Conservation (phyloP, 176 grass and related monocot species). For the Cymbopogon citratus region DNA sequence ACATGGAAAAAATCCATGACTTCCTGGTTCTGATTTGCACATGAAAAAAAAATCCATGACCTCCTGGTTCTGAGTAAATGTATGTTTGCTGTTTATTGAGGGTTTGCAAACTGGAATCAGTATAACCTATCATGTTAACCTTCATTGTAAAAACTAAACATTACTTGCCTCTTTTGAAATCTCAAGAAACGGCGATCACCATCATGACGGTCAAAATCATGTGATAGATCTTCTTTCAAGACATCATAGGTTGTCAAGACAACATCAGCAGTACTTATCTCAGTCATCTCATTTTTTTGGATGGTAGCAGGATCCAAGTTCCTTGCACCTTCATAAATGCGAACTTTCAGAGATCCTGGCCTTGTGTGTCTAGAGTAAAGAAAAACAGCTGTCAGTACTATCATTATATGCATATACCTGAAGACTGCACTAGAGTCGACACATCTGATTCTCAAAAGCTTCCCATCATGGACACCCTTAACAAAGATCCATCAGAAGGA, state of each 20-base stretch:
- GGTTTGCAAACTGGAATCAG: neutral
- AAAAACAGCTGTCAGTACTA: conserved; percentile 34
- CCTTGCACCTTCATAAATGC: conserved; percentile 95
- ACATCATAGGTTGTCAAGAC: conserved; percentile 98
- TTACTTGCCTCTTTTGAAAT: conserved; percentile 96
- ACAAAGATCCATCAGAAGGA: conserved; percentile 10
- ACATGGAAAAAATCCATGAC: neutral
- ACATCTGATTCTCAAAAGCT: neutral
- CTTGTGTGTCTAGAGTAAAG: conserved; percentile 70
- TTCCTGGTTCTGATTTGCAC: neutral
- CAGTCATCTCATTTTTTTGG: conserved; percentile 48
- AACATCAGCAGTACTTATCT: conserved; percentile 69
- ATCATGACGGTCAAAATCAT: conserved; percentile 91
- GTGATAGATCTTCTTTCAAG: conserved; percentile 93
- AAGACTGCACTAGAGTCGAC: neutral
- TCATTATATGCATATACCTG: conserved; percentile 11
- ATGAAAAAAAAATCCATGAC: neutral
- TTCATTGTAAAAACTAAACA: neutral
- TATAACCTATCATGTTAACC: neutral
- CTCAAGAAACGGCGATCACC: conserved; percentile 82
- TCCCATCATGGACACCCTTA: neutral
- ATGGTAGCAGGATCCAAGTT: conserved; percentile 38
- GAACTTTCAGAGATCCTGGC: conserved; percentile 77
- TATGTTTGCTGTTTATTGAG: neutral
- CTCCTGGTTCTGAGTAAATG: neutral